Conservation (phyloP, 2,329 filamentous ascomycete genomes). For the Elsinoe batatas region DNA sequence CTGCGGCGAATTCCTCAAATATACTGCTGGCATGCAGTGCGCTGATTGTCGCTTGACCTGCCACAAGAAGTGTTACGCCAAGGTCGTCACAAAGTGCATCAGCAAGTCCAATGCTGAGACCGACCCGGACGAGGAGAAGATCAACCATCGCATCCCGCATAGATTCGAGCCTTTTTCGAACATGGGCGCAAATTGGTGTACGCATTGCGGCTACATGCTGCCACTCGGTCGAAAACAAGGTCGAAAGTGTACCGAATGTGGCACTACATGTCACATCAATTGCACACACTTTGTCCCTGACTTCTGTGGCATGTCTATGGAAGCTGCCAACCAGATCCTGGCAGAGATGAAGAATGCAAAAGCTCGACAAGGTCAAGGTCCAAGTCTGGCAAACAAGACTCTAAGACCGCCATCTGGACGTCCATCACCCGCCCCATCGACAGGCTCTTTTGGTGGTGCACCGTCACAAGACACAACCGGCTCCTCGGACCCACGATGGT, state of each 20-base stretch:
- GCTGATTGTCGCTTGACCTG: slow-evolving; percentile 99
- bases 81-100: slow-evolving; percentile 98
- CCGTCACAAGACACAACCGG: slow-evolving; percentile 27
- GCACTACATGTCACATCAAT: slow-evolving; percentile 77
- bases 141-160: slow-evolving; percentile 98
- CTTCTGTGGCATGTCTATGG: slow-evolving; percentile 99
- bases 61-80: slow-evolving; percentile 92
- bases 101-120: slow-evolving; percentile 98
- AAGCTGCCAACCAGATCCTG: slow-evolving; percentile 85
- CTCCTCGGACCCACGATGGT: slow-evolving; percentile 33
- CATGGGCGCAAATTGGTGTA: slow-evolving; percentile 98
- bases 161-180: slow-evolving; percentile 95
- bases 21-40: slow-evolving; percentile 97
- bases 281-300: slow-evolving; percentile 95
- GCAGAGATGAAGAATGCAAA: slow-evolving; percentile 76
- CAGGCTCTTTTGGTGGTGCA: slow-evolving; percentile 27
- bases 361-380: slow-evolving; percentile 47
- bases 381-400: slow-evolving; percentile 54
- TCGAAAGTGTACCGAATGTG: slow-evolving; percentile 89
- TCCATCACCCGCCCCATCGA: slow-evolving; percentile 35
- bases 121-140: slow-evolving; percentile 97
- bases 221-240: slow-evolving; percentile 93
- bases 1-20: slow-evolving; percentile 96
- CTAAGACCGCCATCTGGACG: slow-evolving; percentile 46
- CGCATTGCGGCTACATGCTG: slow-evolving; percentile 92